These are phyloP conservation scores for Talaromyces pinophilus DNA, from an alignment of 2,329 filamentous ascomycete species.

Conservation along the genomic window DNA sequence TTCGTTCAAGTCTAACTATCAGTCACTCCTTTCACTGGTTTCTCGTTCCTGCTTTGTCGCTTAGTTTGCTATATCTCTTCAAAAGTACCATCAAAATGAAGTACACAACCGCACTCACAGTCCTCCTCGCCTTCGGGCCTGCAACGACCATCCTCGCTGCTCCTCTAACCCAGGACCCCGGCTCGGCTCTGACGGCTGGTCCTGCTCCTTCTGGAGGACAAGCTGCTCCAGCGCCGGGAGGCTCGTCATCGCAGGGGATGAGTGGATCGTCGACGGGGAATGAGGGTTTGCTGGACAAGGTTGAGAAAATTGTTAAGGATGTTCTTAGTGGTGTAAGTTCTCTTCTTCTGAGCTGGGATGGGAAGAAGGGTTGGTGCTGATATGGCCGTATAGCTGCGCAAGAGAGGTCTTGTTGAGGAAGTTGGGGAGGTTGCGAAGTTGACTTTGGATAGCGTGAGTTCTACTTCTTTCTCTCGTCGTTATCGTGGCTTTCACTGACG, in stretches of 20 bases:
- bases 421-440: slow-evolving; percentile 5
- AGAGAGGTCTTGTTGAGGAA: slow-evolving; percentile 19
- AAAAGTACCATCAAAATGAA: slow-evolving; percentile 14
- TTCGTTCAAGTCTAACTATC: slow-evolving; percentile 16
- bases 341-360: background rate
- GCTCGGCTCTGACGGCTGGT: background rate
- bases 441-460: slow-evolving; percentile 15
- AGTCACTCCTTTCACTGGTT: slow-evolving; percentile 17
- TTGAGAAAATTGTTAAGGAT: slow-evolving; percentile 20
- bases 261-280: slow-evolving; percentile 15
- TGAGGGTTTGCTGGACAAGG: slow-evolving; percentile 18
- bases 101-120: slow-evolving; percentile 16
- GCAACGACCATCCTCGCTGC: slow-evolving; percentile 18
- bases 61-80: background rate
- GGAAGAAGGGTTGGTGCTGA: background rate
- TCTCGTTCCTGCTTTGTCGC: background rate
- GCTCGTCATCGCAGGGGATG: slow-evolving; percentile 11
- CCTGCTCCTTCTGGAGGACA: slow-evolving; percentile 5
- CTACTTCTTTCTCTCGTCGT: background rate
- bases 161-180: slow-evolving; percentile 8
- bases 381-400: slow-evolving; percentile 12
- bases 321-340: slow-evolving; percentile 9
- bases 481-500: background rate
- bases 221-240: background rate
- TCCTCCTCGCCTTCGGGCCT: slow-evolving; percentile 21